Conservation (phyloP, 441 rosid species). For the Euphorbia celastroides region DNA sequence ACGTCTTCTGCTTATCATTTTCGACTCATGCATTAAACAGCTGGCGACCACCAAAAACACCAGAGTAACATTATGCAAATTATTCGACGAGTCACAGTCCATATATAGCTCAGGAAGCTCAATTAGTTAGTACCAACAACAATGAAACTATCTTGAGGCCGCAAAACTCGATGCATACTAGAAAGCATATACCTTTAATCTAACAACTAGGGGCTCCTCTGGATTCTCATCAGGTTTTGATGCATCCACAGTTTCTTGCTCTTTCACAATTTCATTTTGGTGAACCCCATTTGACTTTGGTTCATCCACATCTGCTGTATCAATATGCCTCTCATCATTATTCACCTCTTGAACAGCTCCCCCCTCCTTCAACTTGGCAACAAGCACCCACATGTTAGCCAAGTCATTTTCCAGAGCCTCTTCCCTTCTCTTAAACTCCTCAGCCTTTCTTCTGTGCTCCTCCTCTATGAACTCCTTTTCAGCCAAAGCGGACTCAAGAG, state of each 20-base stretch:
- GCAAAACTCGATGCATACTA: neutral
- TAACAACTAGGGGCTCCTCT: constrained; percentile 86
- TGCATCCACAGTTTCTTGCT: constrained; percentile 41
- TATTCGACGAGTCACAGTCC: neutral
- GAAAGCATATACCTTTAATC: constrained; percentile 62
- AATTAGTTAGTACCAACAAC: neutral
- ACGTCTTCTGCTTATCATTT: neutral
- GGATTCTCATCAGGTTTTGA: constrained; percentile 47
- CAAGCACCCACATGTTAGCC: constrained; percentile 99
- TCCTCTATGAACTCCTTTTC: constrained; percentile 79
- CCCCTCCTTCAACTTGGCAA: constrained; percentile 90
- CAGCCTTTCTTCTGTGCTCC: constrained; percentile 65
- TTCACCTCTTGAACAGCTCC: constrained; percentile 46
- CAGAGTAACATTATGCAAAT: neutral
- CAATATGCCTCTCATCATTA: constrained; percentile 33
- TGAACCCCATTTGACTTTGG: constrained; percentile 36
- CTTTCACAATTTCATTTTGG: constrained; percentile 35
- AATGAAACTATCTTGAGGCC: neutral
- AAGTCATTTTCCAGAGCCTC: constrained; percentile 91
- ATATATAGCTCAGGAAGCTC: neutral
- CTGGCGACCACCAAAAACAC: neutral
- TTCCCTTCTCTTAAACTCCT: constrained; percentile 84
- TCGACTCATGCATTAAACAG: neutral
- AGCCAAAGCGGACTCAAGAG: constrained; percentile 79
- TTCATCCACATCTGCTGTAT: constrained; percentile 27